These are phyloP conservation scores for Gentiana macrophylla DNA, from an alignment of 257 asterid genomes.

Conservation along the genomic window DNA sequence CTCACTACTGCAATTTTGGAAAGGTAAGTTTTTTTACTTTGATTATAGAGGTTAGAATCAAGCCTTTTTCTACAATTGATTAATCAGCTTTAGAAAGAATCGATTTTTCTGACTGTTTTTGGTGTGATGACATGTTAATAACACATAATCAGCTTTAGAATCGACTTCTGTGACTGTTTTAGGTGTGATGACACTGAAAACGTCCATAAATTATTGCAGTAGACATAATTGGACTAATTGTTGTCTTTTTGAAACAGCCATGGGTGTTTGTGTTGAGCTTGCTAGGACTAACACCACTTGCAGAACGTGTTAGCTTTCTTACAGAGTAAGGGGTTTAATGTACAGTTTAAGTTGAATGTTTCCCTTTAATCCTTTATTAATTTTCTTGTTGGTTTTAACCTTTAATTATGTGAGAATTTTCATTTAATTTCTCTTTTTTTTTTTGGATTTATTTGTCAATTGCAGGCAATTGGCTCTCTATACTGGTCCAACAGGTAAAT, in stretches of 20 bases:
- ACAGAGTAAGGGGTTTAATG: constrained; percentile 57
- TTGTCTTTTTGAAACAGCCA: constrained; percentile 28
- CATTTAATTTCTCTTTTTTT: background rate
- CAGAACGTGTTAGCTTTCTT: constrained; percentile 77
- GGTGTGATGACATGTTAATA: too few relatives aligned
- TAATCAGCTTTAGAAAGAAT: too few relatives aligned
- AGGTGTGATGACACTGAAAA: background rate
- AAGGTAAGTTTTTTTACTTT: constrained; percentile 23
- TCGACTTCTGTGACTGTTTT: background rate
- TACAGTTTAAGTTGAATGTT: background rate
- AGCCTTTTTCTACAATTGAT: too few relatives aligned
- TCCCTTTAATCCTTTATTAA: background rate
- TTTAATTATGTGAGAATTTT: background rate
- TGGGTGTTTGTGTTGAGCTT: constrained; percentile 90
- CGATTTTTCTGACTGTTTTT: too few relatives aligned
- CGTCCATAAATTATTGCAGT: too few relatives aligned
- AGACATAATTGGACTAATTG: background rate
- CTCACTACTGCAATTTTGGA: constrained; percentile 31
- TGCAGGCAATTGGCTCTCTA: constrained; percentile 82
- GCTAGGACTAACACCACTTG: constrained; percentile 83
- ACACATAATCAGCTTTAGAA: too few relatives aligned
- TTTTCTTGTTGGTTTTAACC: background rate
- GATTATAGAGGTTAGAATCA: too few relatives aligned
- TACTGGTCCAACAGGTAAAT: constrained; percentile 95
- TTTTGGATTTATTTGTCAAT: background rate